Base-by-base conservation (phyloP, 768 basidiomycete species). In the Leccinum subgranulosum region DNA sequence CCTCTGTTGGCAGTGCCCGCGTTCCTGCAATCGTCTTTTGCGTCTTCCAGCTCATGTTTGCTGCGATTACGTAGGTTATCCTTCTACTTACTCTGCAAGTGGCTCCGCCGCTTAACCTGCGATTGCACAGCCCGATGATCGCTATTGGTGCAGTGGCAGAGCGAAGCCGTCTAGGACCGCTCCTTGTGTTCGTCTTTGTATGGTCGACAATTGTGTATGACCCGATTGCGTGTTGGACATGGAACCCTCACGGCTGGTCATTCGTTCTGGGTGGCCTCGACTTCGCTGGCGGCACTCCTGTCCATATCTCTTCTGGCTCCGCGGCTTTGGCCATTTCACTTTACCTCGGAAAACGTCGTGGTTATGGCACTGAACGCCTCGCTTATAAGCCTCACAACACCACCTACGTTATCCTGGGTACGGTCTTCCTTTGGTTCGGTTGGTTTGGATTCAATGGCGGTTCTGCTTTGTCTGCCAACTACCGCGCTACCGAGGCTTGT, bases 381-480 rank as follows among this genome's bases (percentile, higher is more conserved):
- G 89, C 92, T 1, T 98, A 95, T 82, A 95, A 87, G 73, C 94
- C 96, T 1, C 91, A 95, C 69, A 97, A 96, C 71, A 91, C 92
- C 17, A 87, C 88, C 25, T 94, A 94, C 67, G 92, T 98, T 59
- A 79, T 97, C 46, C 77, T 97, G n/a, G 96, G 96, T 10, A 98
- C 96, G 0, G 84, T 88, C 2, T 82, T 96, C 69, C 90, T 98
- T 52, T 97, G 94, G 93, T 92, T 93, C 57, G 90, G 90, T 5
- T 98, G 95, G 95, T 92, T 96, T 59, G 92, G 92, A 2, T 94
- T 94, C 81, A 94, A 94, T 72, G 95, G 95, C 7, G 96, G 96
- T 23, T 88, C 86, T 15, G 94, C 94, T 9, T 82, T 98, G 61
- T 81, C 86, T 25, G 94, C 94, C 39, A 96, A 94, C 73, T 76